Evolutionary conservation across 331 rosid genomes (phyloP).

Genomic region (Telfairia occidentalis): DNA sequence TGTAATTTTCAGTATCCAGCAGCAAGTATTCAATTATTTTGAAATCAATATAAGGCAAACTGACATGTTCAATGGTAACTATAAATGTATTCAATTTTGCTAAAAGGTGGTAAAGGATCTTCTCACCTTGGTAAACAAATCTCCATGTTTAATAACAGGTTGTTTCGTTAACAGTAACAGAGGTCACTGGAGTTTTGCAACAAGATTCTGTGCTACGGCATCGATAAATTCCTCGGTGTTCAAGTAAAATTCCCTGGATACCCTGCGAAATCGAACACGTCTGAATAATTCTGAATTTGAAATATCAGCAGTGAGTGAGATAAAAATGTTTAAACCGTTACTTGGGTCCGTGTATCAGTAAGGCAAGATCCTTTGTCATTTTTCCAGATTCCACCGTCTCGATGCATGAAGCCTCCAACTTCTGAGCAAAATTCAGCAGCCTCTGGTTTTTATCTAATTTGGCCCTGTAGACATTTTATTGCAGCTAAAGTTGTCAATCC

Average conservation of each 20-base stretch:
- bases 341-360: slow-evolving; percentile 82
- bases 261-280: slow-evolving; percentile 36
- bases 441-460: slow-evolving; percentile 63
- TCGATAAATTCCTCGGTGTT: slow-evolving; percentile 82
- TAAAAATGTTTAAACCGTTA: slow-evolving; percentile 25
- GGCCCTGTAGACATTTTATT: slow-evolving; percentile 39
- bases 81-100: neutral
- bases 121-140: neutral
- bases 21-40: neutral
- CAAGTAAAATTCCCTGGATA: slow-evolving; percentile 62
- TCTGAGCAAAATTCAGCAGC: slow-evolving; percentile 56
- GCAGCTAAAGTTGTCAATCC: neutral
- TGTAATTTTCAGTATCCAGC: neutral
- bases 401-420: slow-evolving; percentile 81
- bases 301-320: neutral
- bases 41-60: neutral
- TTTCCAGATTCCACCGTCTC: slow-evolving; percentile 83
- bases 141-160: neutral
- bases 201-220: slow-evolving; percentile 59
- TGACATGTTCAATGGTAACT: neutral
- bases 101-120: neutral
- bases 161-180: slow-evolving; percentile 14
- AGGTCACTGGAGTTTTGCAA: slow-evolving; percentile 39
- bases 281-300: neutral
- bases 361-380: slow-evolving; percentile 97